Percentiles rank a stretch among this genome's conserved stretches.
Evolutionary conservation across 129 eudicot species (phyloP).

Genomic region (Tanacetum coccineum): DNA sequence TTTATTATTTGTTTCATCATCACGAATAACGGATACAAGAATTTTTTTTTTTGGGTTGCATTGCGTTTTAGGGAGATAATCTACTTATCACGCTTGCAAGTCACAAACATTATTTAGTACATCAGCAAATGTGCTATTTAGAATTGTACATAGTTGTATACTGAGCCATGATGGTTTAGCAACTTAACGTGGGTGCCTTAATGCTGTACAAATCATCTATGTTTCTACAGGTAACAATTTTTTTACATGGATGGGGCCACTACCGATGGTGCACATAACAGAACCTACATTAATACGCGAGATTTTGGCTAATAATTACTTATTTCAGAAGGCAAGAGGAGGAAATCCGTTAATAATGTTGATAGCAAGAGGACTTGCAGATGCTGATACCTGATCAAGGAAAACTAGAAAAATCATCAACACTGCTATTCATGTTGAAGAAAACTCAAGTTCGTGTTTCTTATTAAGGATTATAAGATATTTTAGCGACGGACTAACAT

Average conservation of each 20-base stretch:
- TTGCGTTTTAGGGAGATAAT: no score
- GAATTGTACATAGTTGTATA: no score
- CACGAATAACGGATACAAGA: no score
- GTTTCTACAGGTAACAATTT: slow-evolving; percentile 5
- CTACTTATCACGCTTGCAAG: not conserved
- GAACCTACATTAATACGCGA: slow-evolving; percentile 38
- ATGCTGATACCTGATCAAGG: slow-evolving; percentile 20
- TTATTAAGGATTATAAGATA: not conserved
- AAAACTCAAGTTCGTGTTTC: slow-evolving; percentile 33
- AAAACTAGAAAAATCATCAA: slow-evolving; percentile 41
- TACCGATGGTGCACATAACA: slow-evolving; percentile 27
- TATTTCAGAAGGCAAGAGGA: slow-evolving; percentile 28
- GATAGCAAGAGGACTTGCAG: slow-evolving; percentile 17
- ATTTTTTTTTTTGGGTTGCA: no score
- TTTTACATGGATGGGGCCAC: slow-evolving; percentile 49
- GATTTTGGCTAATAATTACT: slow-evolving; percentile 24
- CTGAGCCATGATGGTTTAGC: no score
- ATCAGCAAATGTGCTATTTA: not conserved
- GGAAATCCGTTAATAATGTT: slow-evolving; percentile 25
- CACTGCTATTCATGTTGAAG: slow-evolving; percentile 49
- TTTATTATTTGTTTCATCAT: no score
- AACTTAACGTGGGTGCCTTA: no score
- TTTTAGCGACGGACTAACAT: no score
- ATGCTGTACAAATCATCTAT: not conserved
- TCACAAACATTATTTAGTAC: not conserved